These are phyloP conservation scores for Trichophyton equinum DNA, from an alignment of 2,329 filamentous ascomycete genomes.

Conservation along the genomic window DNA sequence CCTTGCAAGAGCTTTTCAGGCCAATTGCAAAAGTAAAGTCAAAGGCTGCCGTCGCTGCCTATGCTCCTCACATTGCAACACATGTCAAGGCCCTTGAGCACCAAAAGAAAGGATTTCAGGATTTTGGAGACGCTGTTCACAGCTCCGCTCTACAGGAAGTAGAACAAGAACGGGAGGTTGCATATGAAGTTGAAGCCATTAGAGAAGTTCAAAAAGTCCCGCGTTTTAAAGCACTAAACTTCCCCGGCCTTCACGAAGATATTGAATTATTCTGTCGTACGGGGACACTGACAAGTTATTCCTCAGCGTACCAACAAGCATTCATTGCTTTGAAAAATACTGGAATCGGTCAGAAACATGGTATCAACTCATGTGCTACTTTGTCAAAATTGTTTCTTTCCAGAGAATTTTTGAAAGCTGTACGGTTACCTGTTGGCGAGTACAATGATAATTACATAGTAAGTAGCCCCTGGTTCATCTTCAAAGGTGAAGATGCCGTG, in stretches of 20 bases:
- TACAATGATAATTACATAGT: constrained; percentile 10
- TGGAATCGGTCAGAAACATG: constrained; percentile 25
- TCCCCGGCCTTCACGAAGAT: constrained; percentile 37
- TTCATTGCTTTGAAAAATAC: constrained; percentile 34
- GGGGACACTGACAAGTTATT: constrained; percentile 28
- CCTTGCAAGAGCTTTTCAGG: constrained; percentile 45
- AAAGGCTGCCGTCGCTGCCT: constrained; percentile 13
- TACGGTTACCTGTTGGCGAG: constrained; percentile 4
- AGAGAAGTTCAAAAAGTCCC: constrained; percentile 41
- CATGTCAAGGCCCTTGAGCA: constrained; percentile 27
- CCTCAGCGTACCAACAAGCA: constrained; percentile 31
- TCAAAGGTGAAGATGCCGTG: not conserved
- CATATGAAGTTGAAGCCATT: constrained; percentile 44
- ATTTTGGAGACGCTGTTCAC: constrained; percentile 34
- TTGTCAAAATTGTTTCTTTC: constrained; percentile 10
- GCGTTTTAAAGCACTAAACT: constrained; percentile 30
- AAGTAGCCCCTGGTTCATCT: not conserved
- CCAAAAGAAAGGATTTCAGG: constrained; percentile 28
- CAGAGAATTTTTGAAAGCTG: constrained; percentile 11
- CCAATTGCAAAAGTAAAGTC: constrained; percentile 14
- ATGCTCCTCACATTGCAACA: constrained; percentile 16
- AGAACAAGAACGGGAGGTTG: constrained; percentile 46
- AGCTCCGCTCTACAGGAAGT: constrained; percentile 48
- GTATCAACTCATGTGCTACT: constrained; percentile 14
- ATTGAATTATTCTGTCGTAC: constrained; percentile 37